Evolutionary conservation across 192 early-diverging fungal genomes (phyloP), one percentile per base, ranked within the genome.

Genomic region (Umbelopsis vinacea): DNA sequence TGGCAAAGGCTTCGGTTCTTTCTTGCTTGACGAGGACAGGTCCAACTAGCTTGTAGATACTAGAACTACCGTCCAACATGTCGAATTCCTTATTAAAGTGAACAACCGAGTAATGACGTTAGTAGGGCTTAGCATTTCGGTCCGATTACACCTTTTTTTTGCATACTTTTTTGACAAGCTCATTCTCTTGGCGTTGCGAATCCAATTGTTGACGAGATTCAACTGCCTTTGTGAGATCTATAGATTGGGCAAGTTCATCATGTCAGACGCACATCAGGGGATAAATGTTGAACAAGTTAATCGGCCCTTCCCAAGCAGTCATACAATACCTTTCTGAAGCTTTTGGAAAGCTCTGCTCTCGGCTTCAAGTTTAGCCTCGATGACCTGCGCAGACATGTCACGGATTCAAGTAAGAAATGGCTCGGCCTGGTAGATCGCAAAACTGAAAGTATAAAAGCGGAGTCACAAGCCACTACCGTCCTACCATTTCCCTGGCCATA

Each of bases 21-120:
- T 97, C 96, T 78, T 99, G 96, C 83, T 92, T 96, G 12, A 97
- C 92, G 29, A 99, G 84, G 14, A 97, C 96, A 24, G 97, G 97
- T 0, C 97, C 97, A 71, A 96, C 92, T 66, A 99, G 82, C 76
- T 99, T 99, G 87, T 94, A 99, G 22, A 99, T 91, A 57, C 89
- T 92, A 35, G 96, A 84, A 53, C 92, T 91, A 26, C 89, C 88
- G 38, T 93, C 88, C 68, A 99, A 79, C 22, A 87, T 68, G 71
- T 91, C 87, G 79, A 99, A 97, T 87, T 99, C 97, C 87, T 94
- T 70, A 8, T n/a, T 6, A 63, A 53, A 46, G 45, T 10, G 37
- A 43, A 12, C 40, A 12, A 43, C 1, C 29, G 29, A 43, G 40
- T 1, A 43, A 43, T 43, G 40, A 43, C 8, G 40, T 43, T 43